phyloP scores from a whole-genome alignment of 495 filamentous ascomycete genomes.

The Aspergillus sparsus region DNA sequence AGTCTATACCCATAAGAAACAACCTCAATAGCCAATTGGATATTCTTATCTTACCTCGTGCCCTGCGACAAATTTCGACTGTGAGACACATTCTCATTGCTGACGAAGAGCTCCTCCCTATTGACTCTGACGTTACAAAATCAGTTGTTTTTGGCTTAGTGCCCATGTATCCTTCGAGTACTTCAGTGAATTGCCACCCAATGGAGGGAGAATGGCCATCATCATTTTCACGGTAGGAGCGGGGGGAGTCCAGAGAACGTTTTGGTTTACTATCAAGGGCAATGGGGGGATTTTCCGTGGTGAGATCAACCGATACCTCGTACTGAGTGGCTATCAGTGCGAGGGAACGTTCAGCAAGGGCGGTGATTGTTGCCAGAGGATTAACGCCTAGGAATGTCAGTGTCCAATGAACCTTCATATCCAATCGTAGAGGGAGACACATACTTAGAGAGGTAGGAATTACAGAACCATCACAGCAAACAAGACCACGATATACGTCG shows the following conservation, averaged over 20 bases:
- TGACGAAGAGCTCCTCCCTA: slow-evolving; percentile 12
- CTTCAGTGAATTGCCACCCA: slow-evolving; percentile 18
- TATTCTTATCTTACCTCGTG: neutral
- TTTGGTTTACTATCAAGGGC: neutral
- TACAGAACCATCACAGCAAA: slow-evolving; percentile 63
- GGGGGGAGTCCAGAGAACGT: neutral
- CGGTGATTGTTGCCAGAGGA: slow-evolving; percentile 69
- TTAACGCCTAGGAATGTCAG: slow-evolving; percentile 44
- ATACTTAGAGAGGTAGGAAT: slow-evolving; percentile 62
- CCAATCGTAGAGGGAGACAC: neutral
- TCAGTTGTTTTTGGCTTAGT: neutral
- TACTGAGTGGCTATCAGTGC: slow-evolving; percentile 46
- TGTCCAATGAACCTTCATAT: neutral
- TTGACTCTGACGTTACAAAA: slow-evolving; percentile 1
- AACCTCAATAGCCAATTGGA: neutral
- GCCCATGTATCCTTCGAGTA: slow-evolving; percentile 9
- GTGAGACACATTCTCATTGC: slow-evolving; percentile 17
- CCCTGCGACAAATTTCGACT: slow-evolving; percentile 8
- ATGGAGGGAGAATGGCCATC: neutral
- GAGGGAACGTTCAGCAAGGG: slow-evolving; percentile 64
- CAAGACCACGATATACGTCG: slow-evolving; percentile 56
- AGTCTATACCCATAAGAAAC: neutral
- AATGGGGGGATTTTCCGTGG: slow-evolving; percentile 46
- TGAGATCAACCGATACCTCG: slow-evolving; percentile 48
- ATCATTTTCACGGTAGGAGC: neutral